phyloP scores from a whole-genome alignment of 345 rosid genomes.

The Raphanus raphanistrum region DNA sequence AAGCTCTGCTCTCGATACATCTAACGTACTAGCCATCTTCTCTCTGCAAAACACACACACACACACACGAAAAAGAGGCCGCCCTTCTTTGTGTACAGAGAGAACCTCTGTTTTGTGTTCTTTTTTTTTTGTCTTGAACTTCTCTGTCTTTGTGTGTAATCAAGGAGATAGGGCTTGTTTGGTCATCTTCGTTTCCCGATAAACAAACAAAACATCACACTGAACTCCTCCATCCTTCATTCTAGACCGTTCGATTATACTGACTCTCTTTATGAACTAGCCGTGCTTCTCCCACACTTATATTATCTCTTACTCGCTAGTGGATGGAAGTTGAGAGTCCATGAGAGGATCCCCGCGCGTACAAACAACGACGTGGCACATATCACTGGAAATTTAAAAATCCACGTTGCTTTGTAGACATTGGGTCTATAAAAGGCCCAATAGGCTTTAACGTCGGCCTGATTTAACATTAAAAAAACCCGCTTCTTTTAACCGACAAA shows the following conservation, averaged over 20 bases:
- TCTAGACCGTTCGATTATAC: conserved; percentile 35
- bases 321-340: conserved; percentile 16
- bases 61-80: not conserved
- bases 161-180: conserved; percentile 57
- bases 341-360: not conserved
- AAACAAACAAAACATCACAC: conserved; percentile 42
- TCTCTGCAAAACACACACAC: conserved; percentile 15
- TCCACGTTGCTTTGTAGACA: not conserved
- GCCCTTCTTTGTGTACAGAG: not conserved
- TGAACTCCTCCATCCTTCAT: not conserved
- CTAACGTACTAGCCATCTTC: conserved; percentile 63
- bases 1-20: conserved; percentile 88
- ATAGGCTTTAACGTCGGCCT: not conserved
- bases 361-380: conserved; percentile 36
- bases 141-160: conserved; percentile 8
- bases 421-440: not conserved
- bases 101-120: conserved; percentile 23
- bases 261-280: conserved; percentile 1
- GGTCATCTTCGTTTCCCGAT: conserved; percentile 55
- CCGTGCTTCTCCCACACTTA: not conserved
- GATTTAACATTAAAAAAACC: conserved; percentile 1
- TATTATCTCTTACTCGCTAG: not conserved
- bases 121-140: conserved; percentile 6
- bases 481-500: conserved; percentile 24
- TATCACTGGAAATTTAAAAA: not conserved